Conservation (phyloP, 192 early-diverging fungal species). For the Borealophlyctis nickersoniae region DNA sequence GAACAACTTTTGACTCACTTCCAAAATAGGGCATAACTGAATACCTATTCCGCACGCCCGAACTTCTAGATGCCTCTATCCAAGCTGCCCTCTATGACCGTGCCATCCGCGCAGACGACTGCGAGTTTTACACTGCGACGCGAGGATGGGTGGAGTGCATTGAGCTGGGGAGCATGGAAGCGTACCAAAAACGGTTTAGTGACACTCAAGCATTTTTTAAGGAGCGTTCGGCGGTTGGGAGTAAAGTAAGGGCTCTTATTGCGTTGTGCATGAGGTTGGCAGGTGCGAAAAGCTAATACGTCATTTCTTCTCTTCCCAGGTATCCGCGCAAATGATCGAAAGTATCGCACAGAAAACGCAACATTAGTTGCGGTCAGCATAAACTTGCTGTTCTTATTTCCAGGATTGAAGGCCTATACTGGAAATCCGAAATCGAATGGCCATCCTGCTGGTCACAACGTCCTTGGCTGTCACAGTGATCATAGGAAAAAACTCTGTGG, state of each 20-base stretch:
- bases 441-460: no score
- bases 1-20: constrained; percentile 2
- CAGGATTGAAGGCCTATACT: no score
- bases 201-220: constrained; percentile 80
- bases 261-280: background rate
- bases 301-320: constrained; percentile 3
- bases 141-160: constrained; percentile 94
- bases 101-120: constrained; percentile 57
- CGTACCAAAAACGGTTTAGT: constrained; percentile 81
- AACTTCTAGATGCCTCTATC: constrained; percentile 84
- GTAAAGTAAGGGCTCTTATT: constrained; percentile 41
- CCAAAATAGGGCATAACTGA: constrained; percentile 79
- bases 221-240: constrained; percentile 45
- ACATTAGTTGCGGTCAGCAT: no score
- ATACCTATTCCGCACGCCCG: constrained; percentile 79
- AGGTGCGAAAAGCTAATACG: background rate
- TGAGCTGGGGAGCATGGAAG: constrained; percentile 73
- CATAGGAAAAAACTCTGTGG: no score
- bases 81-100: constrained; percentile 72
- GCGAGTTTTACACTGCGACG: constrained; percentile 89
- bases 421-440: no score
- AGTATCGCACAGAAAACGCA: constrained; percentile 12
- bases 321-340: constrained; percentile 24
- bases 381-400: no score
- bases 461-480: no score